Conservation (phyloP, 306 rosid genomes). For the Begonia fuchsioides region DNA sequence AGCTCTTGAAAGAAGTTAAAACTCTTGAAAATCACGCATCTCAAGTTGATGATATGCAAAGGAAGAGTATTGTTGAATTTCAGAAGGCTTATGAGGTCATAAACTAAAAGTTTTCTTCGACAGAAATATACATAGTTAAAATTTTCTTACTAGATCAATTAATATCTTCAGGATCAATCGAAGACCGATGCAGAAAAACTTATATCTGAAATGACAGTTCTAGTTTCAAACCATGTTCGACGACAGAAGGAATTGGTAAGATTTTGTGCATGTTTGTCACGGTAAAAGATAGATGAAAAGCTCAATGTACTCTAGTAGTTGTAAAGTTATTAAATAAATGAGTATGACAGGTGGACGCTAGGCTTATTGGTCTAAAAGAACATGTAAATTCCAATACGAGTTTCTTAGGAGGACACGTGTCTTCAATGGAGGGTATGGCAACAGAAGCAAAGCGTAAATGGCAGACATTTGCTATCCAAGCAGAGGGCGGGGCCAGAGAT, state of each 20-base stretch:
- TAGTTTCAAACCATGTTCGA: slow-evolving; percentile 51
- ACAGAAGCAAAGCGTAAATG: slow-evolving; percentile 78
- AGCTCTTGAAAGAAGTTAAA: too few relatives aligned
- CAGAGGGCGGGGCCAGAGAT: slow-evolving; percentile 58
- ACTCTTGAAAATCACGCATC: too few relatives aligned
- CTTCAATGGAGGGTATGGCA: slow-evolving; percentile 51
- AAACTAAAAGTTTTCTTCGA: too few relatives aligned
- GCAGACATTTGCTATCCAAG: slow-evolving; percentile 57
- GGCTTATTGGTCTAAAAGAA: slow-evolving; percentile 58
- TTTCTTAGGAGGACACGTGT: slow-evolving; percentile 63
- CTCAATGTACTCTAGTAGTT: neutral
- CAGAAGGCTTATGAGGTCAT: slow-evolving; percentile 72
- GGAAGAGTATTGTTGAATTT: slow-evolving; percentile 56
- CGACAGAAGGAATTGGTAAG: slow-evolving; percentile 71
- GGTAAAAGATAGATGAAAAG: too few relatives aligned
- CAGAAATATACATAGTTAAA: neutral
- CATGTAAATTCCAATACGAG: slow-evolving; percentile 42
- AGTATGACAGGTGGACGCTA: slow-evolving; percentile 52
- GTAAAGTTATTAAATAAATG: neutral
- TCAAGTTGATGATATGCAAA: too few relatives aligned
- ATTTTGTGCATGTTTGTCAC: too few relatives aligned
- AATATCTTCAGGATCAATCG: neutral
- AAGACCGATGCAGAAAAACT: neutral
- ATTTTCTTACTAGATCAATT: neutral
- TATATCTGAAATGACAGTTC: slow-evolving; percentile 2